Conservation (phyloP, 768 basidiomycete species). For the Krasilnikovozyma curviuscula region DNA sequence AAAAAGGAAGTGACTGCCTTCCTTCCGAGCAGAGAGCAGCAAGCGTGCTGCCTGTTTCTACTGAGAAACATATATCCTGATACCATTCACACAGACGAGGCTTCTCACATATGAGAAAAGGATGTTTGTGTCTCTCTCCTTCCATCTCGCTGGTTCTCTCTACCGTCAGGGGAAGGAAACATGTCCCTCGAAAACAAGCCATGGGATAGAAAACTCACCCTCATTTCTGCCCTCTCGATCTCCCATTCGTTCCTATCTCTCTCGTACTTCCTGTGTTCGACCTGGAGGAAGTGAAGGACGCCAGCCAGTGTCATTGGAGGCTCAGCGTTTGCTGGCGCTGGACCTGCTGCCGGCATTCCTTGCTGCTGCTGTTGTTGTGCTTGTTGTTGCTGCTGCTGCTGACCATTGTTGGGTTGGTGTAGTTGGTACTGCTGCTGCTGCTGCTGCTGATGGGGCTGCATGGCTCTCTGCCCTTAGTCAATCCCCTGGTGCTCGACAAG, state of each 20-base stretch:
- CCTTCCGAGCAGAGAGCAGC: too few relatives aligned
- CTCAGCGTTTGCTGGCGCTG: background rate
- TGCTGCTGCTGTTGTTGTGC: constrained; percentile 8
- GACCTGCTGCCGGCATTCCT: background rate
- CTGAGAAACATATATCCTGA: too few relatives aligned
- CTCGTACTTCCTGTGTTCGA: constrained; percentile 89
- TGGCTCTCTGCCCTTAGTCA: too few relatives aligned
- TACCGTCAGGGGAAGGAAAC: too few relatives aligned
- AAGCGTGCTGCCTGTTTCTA: too few relatives aligned
- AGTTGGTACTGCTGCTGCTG: too few relatives aligned
- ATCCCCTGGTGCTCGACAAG: too few relatives aligned
- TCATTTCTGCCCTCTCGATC: constrained; percentile 97
- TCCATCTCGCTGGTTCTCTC: background rate
- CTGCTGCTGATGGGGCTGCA: constrained; percentile 1
- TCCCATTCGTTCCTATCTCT: constrained; percentile 99
- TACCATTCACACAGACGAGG: too few relatives aligned
- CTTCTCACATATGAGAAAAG: too few relatives aligned
- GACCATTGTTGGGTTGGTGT: too few relatives aligned
- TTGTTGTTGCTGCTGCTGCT: constrained; percentile 1
- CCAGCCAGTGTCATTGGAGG: constrained; percentile 52
- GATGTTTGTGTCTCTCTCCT: background rate
- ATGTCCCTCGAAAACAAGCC: too few relatives aligned
- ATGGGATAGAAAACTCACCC: constrained; percentile 43
- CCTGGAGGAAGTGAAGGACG: constrained; percentile 92
- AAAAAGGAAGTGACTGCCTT: too few relatives aligned